Conservation (phyloP, 352 stramenopile species). For the Globisporangium spiculum region DNA sequence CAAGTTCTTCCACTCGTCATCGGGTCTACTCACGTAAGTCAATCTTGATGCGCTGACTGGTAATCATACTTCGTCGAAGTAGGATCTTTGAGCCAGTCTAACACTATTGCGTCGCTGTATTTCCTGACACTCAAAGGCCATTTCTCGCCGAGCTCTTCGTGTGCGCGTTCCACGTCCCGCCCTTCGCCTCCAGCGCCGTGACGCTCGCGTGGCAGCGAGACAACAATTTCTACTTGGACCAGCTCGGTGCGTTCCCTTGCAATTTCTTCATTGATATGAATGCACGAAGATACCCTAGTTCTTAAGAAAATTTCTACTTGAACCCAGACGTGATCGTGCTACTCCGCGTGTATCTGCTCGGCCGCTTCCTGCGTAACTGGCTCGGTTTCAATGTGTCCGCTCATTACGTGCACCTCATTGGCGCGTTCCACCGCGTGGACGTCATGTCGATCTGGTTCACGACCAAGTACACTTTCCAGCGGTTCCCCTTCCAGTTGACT, state of each 20-base stretch:
- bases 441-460: conserved; percentile 61
- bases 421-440: conserved; percentile 52
- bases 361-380: conserved; percentile 45
- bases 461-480: conserved; percentile 56
- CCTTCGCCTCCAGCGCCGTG: conserved; percentile 25
- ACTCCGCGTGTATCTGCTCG: conserved; percentile 50
- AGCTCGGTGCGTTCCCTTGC: conserved; percentile 34
- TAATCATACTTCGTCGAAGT: no score
- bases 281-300: not conserved
- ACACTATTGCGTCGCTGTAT: not conserved
- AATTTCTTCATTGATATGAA: not conserved
- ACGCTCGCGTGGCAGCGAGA: conserved; percentile 28
- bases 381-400: conserved; percentile 39
- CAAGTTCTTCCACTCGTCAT: conserved; percentile 36
- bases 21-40: conserved; percentile 32
- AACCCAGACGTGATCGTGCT: conserved; percentile 45
- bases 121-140: conserved; percentile 16
- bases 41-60: not conserved
- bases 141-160: conserved; percentile 43
- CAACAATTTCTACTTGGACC: conserved; percentile 38
- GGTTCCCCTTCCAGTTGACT: conserved; percentile 40
- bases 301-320: not conserved
- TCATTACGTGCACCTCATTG: conserved; percentile 38
- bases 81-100: not conserved
- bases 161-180: conserved; percentile 42